Evolutionary conservation across 1,284 basidiomycete species (phyloP).

Genomic region (Fomitopsis betulina): DNA sequence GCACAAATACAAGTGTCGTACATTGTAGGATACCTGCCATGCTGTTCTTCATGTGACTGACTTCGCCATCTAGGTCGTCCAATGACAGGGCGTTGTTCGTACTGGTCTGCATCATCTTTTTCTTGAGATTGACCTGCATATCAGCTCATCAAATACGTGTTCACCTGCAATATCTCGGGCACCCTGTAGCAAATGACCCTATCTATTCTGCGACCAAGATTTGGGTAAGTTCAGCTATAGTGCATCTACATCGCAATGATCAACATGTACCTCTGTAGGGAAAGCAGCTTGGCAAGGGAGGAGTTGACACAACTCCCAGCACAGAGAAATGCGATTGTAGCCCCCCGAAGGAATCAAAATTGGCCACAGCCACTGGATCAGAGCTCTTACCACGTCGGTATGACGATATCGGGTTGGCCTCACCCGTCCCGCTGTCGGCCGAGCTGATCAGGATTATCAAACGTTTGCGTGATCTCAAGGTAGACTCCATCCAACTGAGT

Average conservation of each 20-base stretch:
- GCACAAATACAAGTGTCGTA: constrained; percentile 84
- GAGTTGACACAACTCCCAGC: constrained; percentile 69
- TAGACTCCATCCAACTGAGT: constrained; percentile 23
- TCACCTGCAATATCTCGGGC: constrained; percentile 92
- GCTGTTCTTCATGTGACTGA: constrained; percentile 3
- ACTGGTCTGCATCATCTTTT: neutral
- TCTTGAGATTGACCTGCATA: neutral
- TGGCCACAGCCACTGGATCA: constrained; percentile 32
- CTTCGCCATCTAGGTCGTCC: constrained; percentile 56
- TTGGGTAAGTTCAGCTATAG: constrained; percentile 57
- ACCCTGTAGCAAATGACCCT: constrained; percentile 92
- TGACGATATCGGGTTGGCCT: constrained; percentile 83
- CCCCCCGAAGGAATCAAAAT: constrained; percentile 48
- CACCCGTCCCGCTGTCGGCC: constrained; percentile 79
- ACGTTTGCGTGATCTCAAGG: constrained; percentile 80
- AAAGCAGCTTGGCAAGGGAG: constrained; percentile 70
- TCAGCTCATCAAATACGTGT: constrained; percentile 93
- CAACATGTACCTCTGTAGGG: constrained; percentile 43
- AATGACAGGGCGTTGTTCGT: constrained; percentile 77
- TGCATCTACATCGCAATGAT: neutral
- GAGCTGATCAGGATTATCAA: constrained; percentile 86
- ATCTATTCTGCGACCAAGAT: constrained; percentile 78
- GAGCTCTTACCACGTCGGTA: constrained; percentile 32
- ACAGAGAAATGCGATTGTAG: constrained; percentile 60
- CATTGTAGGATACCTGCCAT: constrained; percentile 51